A percentile compares a stretch with the other conserved stretches of the same genome.
These are phyloP conservation scores for Wickerhamomyces subpelliculosus DNA, from an alignment of 805 yeast species.

Conservation along the genomic window DNA sequence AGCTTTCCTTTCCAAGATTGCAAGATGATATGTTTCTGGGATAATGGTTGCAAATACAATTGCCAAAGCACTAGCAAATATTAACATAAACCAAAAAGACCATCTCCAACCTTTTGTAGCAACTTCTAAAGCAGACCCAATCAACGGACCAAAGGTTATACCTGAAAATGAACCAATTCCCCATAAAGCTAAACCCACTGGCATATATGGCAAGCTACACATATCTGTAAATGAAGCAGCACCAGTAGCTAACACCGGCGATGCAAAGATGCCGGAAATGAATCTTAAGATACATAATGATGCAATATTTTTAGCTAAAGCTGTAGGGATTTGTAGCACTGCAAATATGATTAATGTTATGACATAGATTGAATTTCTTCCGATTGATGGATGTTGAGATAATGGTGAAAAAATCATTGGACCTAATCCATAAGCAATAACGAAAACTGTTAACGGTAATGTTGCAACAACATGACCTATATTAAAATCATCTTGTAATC, in stretches of 20 bases:
- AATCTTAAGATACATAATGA: slow-evolving; percentile 45
- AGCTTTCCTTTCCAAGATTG: slow-evolving; percentile 42
- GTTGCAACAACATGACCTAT: slow-evolving; percentile 38
- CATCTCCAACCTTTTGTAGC: slow-evolving; percentile 43
- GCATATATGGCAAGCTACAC: slow-evolving; percentile 32
- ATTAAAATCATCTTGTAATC: slow-evolving; percentile 39
- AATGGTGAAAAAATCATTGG: slow-evolving; percentile 54
- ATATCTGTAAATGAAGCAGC: slow-evolving; percentile 53
- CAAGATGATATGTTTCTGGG: slow-evolving; percentile 43
- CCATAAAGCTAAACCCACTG: slow-evolving; percentile 46
- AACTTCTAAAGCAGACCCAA: slow-evolving; percentile 46
- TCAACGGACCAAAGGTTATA: slow-evolving; percentile 48
- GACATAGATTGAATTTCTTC: slow-evolving; percentile 45
- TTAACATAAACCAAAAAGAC: slow-evolving; percentile 45
- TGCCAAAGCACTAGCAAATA: slow-evolving; percentile 32
- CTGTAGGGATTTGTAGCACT: slow-evolving; percentile 51
- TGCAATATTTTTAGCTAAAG: slow-evolving; percentile 42
- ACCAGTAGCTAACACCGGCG: slow-evolving; percentile 52
- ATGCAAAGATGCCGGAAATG: slow-evolving; percentile 46
- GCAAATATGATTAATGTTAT: slow-evolving; percentile 39
- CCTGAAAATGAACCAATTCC: slow-evolving; percentile 47
- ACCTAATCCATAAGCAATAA: slow-evolving; percentile 56
- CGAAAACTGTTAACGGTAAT: slow-evolving; percentile 47
- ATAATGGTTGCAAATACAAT: slow-evolving; percentile 31
- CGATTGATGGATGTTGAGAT: slow-evolving; percentile 47